These are phyloP conservation scores for Aspergillus ellipticus DNA, from an alignment of 495 filamentous ascomycete genomes.

Conservation along the genomic window DNA sequence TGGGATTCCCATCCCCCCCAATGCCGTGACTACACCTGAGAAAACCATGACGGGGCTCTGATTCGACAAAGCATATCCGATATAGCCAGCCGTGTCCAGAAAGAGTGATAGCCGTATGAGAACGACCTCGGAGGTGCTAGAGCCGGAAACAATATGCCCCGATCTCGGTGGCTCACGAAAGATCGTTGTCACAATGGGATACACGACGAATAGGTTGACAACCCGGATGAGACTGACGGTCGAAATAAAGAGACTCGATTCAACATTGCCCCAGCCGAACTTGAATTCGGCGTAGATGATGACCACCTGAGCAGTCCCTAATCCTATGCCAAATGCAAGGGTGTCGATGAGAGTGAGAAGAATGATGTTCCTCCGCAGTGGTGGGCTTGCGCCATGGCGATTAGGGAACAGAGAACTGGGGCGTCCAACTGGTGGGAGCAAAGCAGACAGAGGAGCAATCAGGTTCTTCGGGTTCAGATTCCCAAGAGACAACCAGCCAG, in stretches of 20 bases:
- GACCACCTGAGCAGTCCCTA: constrained; percentile 74
- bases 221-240: constrained; percentile 73
- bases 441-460: constrained; percentile 70
- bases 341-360: constrained; percentile 76
- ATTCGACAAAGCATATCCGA: constrained; percentile 65
- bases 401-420: constrained; percentile 57
- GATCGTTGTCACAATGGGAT: constrained; percentile 67
- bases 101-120: constrained; percentile 73
- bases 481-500: constrained; percentile 17
- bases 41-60: constrained; percentile 54
- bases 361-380: constrained; percentile 72
- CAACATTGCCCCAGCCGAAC: constrained; percentile 77
- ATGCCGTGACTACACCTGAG: constrained; percentile 64
- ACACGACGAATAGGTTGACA: constrained; percentile 63
- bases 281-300: constrained; percentile 74
- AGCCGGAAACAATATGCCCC: constrained; percentile 58
- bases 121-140: constrained; percentile 70
- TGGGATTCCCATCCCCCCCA: constrained; percentile 82
- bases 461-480: constrained; percentile 53
- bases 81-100: constrained; percentile 72
- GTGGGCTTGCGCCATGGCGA: constrained; percentile 54
- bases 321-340: constrained; percentile 71
- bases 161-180: constrained; percentile 49
- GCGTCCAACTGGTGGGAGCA: constrained; percentile 66
- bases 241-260: constrained; percentile 74